Evolutionary conservation across 2,329 filamentous ascomycete genomes (phyloP), one percentile per base, ranked within the genome.

Genomic region (Xylariaceae sp.): DNA sequence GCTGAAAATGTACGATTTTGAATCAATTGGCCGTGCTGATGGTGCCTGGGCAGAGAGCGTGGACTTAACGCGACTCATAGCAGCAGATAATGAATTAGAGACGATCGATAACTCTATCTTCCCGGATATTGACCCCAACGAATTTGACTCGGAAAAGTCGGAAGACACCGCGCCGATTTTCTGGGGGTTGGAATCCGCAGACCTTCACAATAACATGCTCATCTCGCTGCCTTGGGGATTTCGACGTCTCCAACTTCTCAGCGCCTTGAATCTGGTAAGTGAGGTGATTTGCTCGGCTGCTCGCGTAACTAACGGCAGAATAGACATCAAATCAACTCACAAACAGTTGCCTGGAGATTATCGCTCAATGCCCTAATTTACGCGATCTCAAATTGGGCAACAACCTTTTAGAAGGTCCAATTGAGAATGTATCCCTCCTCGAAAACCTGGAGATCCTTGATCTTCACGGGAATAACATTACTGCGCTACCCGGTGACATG

Each of bases 41-140:
- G 80, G 84, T 10, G 83, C 86, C 32, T 97, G 94, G 94, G 91
- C 91, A 1, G 92, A 97, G 70, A 87, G 88, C 55, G 89, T 97
- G 10, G 92, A 97, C 66, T 73, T 97, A 43, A 87, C 86, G 0
- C 84, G 87, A 56, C 84, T 97, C 47, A 83, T 94, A 59, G 91
- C 88, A 5, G 91, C 92, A 8, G 91, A 96, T 66, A 97, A 99
- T 65, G 89, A 96, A 65, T 71, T 99, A 45, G 84, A 89, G 63
- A 76, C 77, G 30, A 76, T 97, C 32, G 80, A 84, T 2, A 88
- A 94, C 16, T 74, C 76, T 1, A 76, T 91, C 16, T 96, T 97
- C 62, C 92, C 92, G 0, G 91, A 96, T 62, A 71, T 78, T 18
- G 75, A 77, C 34, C 77, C 80, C 0, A 74, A 77, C 9, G 75